Evolutionary conservation across 2,329 filamentous ascomycete genomes (phyloP).

Genomic region (Fusarium pseudonygamai): DNA sequence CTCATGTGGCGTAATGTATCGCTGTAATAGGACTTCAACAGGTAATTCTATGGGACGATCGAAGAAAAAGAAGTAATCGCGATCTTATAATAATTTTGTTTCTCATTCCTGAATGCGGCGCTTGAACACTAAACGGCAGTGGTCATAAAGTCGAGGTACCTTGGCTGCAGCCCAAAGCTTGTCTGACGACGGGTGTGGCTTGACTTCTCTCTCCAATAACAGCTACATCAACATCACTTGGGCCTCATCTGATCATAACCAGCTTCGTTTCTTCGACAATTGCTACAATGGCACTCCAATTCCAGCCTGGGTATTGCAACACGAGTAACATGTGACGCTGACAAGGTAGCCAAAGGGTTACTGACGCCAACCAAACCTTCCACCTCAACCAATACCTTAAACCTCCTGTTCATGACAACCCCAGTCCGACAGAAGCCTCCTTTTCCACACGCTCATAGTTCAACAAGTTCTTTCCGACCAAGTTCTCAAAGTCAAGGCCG

Average conservation of each 20-base stretch:
- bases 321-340: conserved; percentile 5
- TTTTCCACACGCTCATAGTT: conserved; percentile 34
- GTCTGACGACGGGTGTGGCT: conserved; percentile 24
- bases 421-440: conserved; percentile 43
- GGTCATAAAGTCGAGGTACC: conserved; percentile 4
- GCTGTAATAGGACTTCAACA: background rate
- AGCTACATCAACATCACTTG: background rate
- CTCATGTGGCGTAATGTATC: conserved; percentile 30
- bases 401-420: conserved; percentile 39
- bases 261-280: conserved; percentile 1
- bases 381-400: background rate
- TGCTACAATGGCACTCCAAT: conserved; percentile 16
- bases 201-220: background rate
- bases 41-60: background rate
- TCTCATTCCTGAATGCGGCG: background rate
- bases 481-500: conserved; percentile 85
- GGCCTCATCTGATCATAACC: conserved; percentile 1
- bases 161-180: conserved; percentile 10
- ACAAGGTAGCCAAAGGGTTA: conserved; percentile 31
- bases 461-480: conserved; percentile 72
- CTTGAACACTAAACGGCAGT: background rate
- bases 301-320: conserved; percentile 19
- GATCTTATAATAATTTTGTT: background rate
- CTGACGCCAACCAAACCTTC: conserved; percentile 4
- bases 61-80: background rate